phyloP scores from a whole-genome alignment of 768 basidiomycete genomes.

The Tricholoma hemisulphureum region DNA sequence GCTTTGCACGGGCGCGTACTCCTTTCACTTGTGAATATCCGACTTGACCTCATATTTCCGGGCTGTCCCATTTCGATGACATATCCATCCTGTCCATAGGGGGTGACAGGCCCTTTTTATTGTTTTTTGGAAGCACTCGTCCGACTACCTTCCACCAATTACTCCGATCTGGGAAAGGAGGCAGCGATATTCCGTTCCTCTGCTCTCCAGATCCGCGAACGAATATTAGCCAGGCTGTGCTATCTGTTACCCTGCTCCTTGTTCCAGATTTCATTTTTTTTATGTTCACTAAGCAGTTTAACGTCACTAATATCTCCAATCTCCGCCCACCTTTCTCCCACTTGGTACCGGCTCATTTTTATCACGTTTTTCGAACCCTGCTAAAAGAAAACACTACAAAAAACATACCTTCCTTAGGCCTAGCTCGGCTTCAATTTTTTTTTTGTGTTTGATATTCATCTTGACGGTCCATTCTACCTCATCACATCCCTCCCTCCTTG shows the following conservation, averaged over 20 bases:
- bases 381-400: constrained; percentile 49
- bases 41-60: constrained; percentile 27
- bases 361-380: constrained; percentile 16
- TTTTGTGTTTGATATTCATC: constrained; percentile 23
- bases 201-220: constrained; percentile 16
- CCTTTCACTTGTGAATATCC: constrained; percentile 35
- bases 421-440: constrained; percentile 37
- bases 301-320: constrained; percentile 17
- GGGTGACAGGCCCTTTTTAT: constrained; percentile 33
- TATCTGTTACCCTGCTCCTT: constrained; percentile 9
- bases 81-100: constrained; percentile 64
- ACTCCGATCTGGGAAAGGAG: background rate
- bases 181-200: constrained; percentile 7
- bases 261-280: constrained; percentile 13
- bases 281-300: constrained; percentile 16
- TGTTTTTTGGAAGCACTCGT: constrained; percentile 25
- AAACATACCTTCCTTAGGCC: constrained; percentile 44
- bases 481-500: constrained; percentile 21
- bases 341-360: constrained; percentile 36
- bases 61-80: constrained; percentile 44
- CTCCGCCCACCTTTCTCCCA: constrained; percentile 23
- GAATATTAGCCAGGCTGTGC: constrained; percentile 21
- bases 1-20: constrained; percentile 30
- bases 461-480: constrained; percentile 12
- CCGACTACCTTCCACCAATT: constrained; percentile 1